Conservation (phyloP, 768 basidiomycete genomes). For the Suillus hirtellus region DNA sequence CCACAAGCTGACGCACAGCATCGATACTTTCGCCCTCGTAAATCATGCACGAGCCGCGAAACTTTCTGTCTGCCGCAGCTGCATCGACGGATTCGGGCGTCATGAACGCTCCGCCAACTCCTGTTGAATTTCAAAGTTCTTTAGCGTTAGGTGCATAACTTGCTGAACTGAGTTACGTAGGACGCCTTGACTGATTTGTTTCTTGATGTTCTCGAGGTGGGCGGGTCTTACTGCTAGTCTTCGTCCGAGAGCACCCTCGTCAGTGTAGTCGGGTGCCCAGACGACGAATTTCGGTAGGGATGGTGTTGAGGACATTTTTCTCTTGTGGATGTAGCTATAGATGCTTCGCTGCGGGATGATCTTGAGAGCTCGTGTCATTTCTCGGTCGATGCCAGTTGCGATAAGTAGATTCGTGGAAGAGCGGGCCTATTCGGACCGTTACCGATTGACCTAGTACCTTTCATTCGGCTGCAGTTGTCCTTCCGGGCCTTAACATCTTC, state of each 20-base stretch:
- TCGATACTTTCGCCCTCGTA: constrained; percentile 55
- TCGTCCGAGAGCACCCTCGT: constrained; percentile 51
- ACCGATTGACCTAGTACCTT: neutral
- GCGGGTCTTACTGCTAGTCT: constrained; percentile 51
- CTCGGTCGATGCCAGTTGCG: neutral
- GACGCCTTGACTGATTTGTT: constrained; percentile 38
- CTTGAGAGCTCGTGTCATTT: neutral
- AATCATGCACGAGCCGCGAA: constrained; percentile 59
- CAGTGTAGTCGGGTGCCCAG: constrained; percentile 66
- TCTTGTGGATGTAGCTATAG: neutral
- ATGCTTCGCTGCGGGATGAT: neutral
- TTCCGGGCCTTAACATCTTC: neutral
- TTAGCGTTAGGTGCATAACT: constrained; percentile 9
- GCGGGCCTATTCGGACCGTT: neutral
- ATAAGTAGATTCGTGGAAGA: constrained; percentile 7
- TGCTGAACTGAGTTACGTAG: constrained; percentile 44
- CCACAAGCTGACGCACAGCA: constrained; percentile 30
- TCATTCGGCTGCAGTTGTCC: no score
- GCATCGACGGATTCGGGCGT: constrained; percentile 54
- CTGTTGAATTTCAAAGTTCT: constrained; percentile 33
- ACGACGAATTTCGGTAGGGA: constrained; percentile 46
- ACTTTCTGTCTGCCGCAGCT: constrained; percentile 51
- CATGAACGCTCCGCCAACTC: constrained; percentile 55
- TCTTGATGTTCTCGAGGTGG: constrained; percentile 49
- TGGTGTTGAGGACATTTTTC: constrained; percentile 21